phyloP scores from a whole-genome alignment of 1,284 basidiomycete genomes.

The Ganoderma lingzhi region DNA sequence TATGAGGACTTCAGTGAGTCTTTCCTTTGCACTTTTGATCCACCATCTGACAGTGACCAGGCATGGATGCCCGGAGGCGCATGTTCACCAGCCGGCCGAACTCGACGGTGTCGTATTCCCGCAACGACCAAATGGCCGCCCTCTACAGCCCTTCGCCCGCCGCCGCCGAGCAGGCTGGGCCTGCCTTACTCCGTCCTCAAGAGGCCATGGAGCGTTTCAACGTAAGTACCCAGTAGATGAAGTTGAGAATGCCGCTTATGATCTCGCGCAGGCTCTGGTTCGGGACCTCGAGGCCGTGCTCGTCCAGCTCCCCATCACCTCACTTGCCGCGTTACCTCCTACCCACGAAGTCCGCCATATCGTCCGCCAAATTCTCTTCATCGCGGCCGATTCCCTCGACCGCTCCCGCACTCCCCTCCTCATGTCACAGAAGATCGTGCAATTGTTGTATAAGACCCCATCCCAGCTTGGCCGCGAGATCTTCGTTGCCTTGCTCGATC shows the following conservation, averaged over 20 bases:
- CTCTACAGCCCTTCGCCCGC: constrained; percentile 62
- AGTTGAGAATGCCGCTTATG: not conserved
- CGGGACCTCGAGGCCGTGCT: constrained; percentile 86
- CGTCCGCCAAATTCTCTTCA: constrained; percentile 81
- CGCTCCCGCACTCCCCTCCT: constrained; percentile 88
- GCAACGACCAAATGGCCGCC: constrained; percentile 51
- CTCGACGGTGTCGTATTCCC: constrained; percentile 65
- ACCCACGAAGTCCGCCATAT: constrained; percentile 89
- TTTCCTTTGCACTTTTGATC: not conserved
- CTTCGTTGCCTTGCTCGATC: constrained; percentile 89
- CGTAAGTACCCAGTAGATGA: constrained; percentile 47
- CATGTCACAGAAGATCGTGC: constrained; percentile 96
- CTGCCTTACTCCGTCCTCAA: constrained; percentile 60
- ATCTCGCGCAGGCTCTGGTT: constrained; percentile 51
- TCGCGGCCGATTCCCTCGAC: constrained; percentile 82
- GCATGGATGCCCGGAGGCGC: constrained; percentile 61
- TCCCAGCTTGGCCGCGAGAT: constrained; percentile 89
- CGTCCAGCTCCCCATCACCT: constrained; percentile 70
- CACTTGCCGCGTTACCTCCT: constrained; percentile 75
- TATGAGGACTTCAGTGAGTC: constrained; percentile 93
- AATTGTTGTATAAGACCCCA: constrained; percentile 86
- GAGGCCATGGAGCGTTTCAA: constrained; percentile 83
- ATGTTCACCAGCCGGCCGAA: constrained; percentile 65
- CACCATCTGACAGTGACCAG: constrained; percentile 40
- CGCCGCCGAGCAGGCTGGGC: constrained; percentile 53